Evolutionary conservation across 495 filamentous ascomycete genomes (phyloP), one percentile per base, ranked within the genome.

Genomic region (Annulohypoxylon maeteangense): DNA sequence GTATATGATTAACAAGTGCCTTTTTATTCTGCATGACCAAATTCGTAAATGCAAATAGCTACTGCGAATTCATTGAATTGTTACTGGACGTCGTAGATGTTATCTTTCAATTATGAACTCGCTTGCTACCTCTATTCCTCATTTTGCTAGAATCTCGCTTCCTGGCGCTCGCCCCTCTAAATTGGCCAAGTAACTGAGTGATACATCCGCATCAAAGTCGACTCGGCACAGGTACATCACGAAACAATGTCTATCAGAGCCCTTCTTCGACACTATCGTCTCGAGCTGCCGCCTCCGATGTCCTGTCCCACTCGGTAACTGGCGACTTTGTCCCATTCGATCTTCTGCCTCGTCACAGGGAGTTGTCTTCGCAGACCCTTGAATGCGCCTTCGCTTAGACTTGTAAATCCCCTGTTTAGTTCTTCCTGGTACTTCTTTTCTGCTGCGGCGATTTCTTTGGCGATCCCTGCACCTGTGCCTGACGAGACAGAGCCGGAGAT

Each of bases 241-340:
- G 29, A 18, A 54, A 54, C 7, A 62, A 31, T 12, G 18, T 65
- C 51, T 62, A 47, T 6, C 14, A 55, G 6, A 48, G 22, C 27
- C 7, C 11, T 23, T n/a, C 29, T 44, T 51, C 34, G 44, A 10
- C 14, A 62, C 77, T 72, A 87, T 76, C 84, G 75, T 69, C 81
- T 82, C 44, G 80, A 80, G 68, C 80, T 80, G 32, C 84, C 86
- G 7, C 85, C 83, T n/a, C 87, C 86, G 73, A 92, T 90, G 68
- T 90, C 90, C 79, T 92, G 89, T 58, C 89, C 90, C 75, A 97
- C 81, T 60, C 93, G 81, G 81, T 99, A 99, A 67, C 93, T 94
- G n/a, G 92, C 90, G 70, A 99, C 93, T 84, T 97, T 98, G 80
- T 99, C 95, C 96, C 96, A 99, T 81, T 98, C 95, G 57, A 99